Evolutionary conservation across 129 eudicot species (phyloP).

Genomic region (Tanacetum coccineum): DNA sequence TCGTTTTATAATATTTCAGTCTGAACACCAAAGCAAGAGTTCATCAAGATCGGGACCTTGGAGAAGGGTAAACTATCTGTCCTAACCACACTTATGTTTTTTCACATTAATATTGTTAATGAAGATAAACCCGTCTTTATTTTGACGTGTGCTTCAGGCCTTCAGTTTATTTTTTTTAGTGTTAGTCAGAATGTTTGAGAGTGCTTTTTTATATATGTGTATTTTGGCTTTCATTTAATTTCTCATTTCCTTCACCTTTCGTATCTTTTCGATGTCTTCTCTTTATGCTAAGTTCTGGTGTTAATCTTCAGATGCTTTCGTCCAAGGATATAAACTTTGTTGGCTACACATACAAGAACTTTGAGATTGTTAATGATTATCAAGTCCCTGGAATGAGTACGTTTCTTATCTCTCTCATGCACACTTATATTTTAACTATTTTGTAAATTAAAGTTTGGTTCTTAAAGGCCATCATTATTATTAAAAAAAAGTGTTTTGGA

Average conservation of each 20-base stretch:
- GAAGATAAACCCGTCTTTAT: neutral
- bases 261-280: too few species aligned
- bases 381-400: slow-evolving; percentile 98
- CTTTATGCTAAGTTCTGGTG: slow-evolving; percentile 12
- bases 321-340: slow-evolving; percentile 84
- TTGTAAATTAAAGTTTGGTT: slow-evolving; percentile 2
- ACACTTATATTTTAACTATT: neutral
- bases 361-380: slow-evolving; percentile 91
- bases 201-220: neutral
- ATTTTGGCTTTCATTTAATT: neutral
- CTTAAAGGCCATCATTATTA: neutral
- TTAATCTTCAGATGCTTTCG: slow-evolving; percentile 67
- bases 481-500: neutral
- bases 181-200: slow-evolving; percentile 6
- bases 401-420: slow-evolving; percentile 13
- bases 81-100: slow-evolving; percentile 4
- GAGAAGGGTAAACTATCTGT: slow-evolving; percentile 72
- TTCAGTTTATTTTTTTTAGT: slow-evolving; percentile 10
- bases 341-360: slow-evolving; percentile 85
- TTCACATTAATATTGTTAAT: neutral
- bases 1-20: slow-evolving; percentile 28
- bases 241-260: neutral
- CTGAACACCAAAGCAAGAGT: slow-evolving; percentile 46
- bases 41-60: slow-evolving; percentile 82
- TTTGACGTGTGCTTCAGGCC: neutral